phyloP scores from a whole-genome alignment of 176 grass and related monocot genomes.

The Lolium perenne region DNA sequence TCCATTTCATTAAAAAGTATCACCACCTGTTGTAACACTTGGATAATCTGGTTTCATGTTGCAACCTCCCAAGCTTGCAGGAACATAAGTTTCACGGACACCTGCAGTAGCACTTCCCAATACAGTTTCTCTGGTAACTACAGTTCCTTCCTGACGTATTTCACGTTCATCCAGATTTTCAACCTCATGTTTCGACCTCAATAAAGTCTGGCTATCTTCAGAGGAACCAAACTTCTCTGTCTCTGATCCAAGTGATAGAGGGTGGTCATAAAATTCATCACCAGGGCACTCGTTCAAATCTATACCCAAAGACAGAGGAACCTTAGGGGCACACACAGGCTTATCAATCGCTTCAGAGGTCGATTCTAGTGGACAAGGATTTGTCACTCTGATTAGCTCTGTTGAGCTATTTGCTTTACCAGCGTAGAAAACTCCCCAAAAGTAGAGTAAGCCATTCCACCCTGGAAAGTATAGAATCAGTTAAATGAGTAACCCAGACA shows the following conservation, averaged over 20 bases:
- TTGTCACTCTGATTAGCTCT: constrained; percentile 19
- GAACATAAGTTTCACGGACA: constrained; percentile 26
- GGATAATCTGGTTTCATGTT: constrained; percentile 38
- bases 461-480: constrained; percentile 60
- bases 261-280: constrained; percentile 54
- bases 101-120: constrained; percentile 16
- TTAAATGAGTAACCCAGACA: constrained; percentile 38
- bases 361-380: constrained; percentile 37
- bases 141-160: constrained; percentile 32
- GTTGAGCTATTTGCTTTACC: constrained; percentile 47
- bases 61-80: constrained; percentile 8
- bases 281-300: constrained; percentile 64
- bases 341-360: constrained; percentile 36
- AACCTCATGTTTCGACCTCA: constrained; percentile 35
- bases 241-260: constrained; percentile 41
- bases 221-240: constrained; percentile 39
- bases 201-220: constrained; percentile 39
- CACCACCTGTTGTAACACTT: constrained; percentile 50
- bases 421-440: constrained; percentile 86
- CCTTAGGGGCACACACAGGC: constrained; percentile 47
- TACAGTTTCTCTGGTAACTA: constrained; percentile 28
- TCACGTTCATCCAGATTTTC: constrained; percentile 35
- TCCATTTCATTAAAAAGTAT: constrained; percentile 33
- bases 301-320: constrained; percentile 58
- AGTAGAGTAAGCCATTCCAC: constrained; percentile 90